phyloP scores from a whole-genome alignment of 2,329 filamentous ascomycete species.

The Aureobasidium subglaciale region DNA sequence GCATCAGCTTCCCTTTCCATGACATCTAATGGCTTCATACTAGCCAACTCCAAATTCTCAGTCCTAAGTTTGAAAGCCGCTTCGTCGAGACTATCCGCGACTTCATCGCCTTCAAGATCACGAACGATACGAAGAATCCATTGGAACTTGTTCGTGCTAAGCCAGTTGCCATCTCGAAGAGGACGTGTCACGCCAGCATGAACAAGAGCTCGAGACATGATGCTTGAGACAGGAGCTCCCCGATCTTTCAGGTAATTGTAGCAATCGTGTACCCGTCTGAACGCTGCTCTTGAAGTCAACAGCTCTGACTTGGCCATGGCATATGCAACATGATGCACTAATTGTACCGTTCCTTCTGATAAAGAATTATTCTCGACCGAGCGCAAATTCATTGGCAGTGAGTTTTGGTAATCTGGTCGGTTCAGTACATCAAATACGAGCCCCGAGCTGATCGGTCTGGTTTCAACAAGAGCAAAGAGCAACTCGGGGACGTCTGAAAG shows the following conservation, averaged over 20 bases:
- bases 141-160: constrained; percentile 31
- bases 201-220: constrained; percentile 44
- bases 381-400: constrained; percentile 14
- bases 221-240: constrained; percentile 36
- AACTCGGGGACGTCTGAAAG: constrained; percentile 20
- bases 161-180: constrained; percentile 30
- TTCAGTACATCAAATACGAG: constrained; percentile 22
- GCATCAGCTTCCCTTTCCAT: background rate
- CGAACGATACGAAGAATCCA: constrained; percentile 41
- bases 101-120: constrained; percentile 36
- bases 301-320: constrained; percentile 34
- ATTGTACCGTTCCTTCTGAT: constrained; percentile 32
- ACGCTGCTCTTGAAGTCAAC: constrained; percentile 35
- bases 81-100: constrained; percentile 30
- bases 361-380: constrained; percentile 16
- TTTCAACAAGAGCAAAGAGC: constrained; percentile 19
- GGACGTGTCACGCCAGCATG: constrained; percentile 42
- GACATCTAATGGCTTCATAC: background rate
- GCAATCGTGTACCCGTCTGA: constrained; percentile 40
- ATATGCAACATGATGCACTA: constrained; percentile 40
- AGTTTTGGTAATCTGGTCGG: constrained; percentile 17
- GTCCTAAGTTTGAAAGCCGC: constrained; percentile 11
- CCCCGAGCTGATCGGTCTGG: constrained; percentile 7
- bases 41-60: background rate
- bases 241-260: constrained; percentile 38